A percentile compares a stretch with the other conserved stretches of the same genome.
Evolutionary conservation across 345 rosid species (phyloP).

Genomic region (Citrus maxima): DNA sequence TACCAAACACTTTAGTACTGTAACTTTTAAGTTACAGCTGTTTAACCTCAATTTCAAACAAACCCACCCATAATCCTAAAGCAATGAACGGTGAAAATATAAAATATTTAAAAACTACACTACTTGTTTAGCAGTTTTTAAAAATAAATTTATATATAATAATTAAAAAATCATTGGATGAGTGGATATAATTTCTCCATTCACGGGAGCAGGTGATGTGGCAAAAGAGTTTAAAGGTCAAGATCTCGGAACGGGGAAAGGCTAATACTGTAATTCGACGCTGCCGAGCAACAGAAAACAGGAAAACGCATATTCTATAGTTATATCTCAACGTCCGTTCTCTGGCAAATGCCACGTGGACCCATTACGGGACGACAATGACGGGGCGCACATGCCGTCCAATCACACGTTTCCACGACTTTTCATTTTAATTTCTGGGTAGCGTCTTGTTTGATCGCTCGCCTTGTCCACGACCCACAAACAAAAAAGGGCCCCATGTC

Average conservation of each 20-base stretch:
- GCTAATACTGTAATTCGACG: not conserved
- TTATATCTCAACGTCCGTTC: not conserved
- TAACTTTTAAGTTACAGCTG: too few relatives aligned
- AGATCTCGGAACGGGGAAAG: not conserved
- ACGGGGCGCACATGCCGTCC: conserved; percentile 8
- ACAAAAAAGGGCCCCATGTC: not conserved
- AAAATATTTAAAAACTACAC: too few relatives aligned
- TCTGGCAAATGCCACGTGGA: conserved; percentile 23
- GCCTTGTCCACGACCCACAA: not conserved
- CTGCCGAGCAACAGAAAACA: conserved; percentile 4
- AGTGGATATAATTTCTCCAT: too few relatives aligned
- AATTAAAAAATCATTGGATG: too few relatives aligned
- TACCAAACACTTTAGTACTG: accelerated
- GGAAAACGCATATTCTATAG: conserved; percentile 5
- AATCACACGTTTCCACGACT: conserved; percentile 10
- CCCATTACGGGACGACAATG: not conserved
- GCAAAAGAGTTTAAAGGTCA: too few relatives aligned
- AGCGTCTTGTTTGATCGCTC: conserved; percentile 3
- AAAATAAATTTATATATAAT: too few relatives aligned
- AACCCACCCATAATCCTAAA: too few relatives aligned
- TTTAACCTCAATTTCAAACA: accelerated
- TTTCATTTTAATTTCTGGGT: not conserved
- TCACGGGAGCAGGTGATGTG: not conserved
- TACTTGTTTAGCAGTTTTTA: too few relatives aligned
- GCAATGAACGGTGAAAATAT: too few relatives aligned